Evolutionary conservation across 2,329 filamentous ascomycete genomes (phyloP).

Genomic region (Epichloe hybrida): DNA sequence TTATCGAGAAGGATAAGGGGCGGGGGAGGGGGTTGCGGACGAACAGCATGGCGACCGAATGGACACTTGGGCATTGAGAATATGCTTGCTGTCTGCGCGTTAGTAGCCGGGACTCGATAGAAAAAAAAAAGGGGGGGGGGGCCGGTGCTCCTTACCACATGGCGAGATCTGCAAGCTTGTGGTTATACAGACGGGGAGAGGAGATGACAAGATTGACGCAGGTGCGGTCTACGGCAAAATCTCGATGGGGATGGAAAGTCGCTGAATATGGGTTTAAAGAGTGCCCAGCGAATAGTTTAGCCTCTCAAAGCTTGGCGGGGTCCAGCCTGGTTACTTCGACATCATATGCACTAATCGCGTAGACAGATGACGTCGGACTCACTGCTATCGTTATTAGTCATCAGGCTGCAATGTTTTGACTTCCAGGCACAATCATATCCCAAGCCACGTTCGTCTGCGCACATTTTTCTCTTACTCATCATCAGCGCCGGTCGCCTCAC

Average conservation of each 20-base stretch:
- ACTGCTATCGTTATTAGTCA: neutral
- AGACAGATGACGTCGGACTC: neutral
- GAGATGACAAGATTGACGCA: neutral
- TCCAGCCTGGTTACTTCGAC: neutral
- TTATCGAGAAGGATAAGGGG: neutral
- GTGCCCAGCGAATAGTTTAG: no score
- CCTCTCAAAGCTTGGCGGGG: neutral
- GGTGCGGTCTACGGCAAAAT: neutral
- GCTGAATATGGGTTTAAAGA: no score
- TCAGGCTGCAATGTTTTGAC: neutral
- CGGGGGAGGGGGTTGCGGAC: constrained; percentile 15
- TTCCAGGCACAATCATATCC: neutral
- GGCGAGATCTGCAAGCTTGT: neutral
- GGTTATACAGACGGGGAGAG: no score
- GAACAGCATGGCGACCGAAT: constrained; percentile 93
- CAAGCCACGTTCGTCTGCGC: neutral
- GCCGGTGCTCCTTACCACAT: constrained; percentile 23
- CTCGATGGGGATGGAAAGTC: neutral
- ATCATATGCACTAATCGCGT: no score
- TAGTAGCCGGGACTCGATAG: neutral
- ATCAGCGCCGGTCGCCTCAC: neutral
- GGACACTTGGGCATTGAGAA: constrained; percentile 93
- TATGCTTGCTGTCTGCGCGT: constrained; percentile 61
- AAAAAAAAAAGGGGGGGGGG: no score
- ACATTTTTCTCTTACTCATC: neutral